These are phyloP conservation scores for Tricholoma saponaceum DNA, from an alignment of 768 basidiomycete genomes.

Conservation along the genomic window DNA sequence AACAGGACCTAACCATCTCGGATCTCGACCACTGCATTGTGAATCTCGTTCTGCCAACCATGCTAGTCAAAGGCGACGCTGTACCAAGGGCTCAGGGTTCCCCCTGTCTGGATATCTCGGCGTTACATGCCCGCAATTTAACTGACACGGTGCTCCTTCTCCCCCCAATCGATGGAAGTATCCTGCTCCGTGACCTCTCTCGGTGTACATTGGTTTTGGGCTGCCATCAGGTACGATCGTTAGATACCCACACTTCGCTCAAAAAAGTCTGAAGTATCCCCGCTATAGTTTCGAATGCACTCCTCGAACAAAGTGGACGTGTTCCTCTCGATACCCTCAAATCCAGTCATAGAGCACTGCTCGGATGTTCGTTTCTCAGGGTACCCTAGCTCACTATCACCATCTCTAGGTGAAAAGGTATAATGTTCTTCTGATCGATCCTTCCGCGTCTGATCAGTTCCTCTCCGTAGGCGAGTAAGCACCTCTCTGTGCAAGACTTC, in stretches of 20 bases:
- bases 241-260: not conserved
- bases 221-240: constrained; percentile 69
- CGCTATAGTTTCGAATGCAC: constrained; percentile 81
- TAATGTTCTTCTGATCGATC: not conserved
- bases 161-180: constrained; percentile 64
- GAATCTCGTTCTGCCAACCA: constrained; percentile 43
- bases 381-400: constrained; percentile 46
- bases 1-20: constrained; percentile 59
- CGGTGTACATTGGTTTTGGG: constrained; percentile 65
- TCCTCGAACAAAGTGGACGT: constrained; percentile 60
- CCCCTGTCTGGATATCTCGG: constrained; percentile 33
- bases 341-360: constrained; percentile 81
- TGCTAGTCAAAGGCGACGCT: constrained; percentile 9
- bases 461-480: constrained; percentile 27
- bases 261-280: not conserved
- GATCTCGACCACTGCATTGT: constrained; percentile 68
- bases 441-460: not conserved
- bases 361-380: constrained; percentile 53
- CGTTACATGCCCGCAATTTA: constrained; percentile 63
- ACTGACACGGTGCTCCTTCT: constrained; percentile 60
- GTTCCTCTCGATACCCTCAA: constrained; percentile 62
- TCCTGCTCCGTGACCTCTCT: constrained; percentile 61
- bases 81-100: not conserved
- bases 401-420: constrained; percentile 15
- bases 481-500: constrained; percentile 72